A percentile compares a stretch with the other conserved stretches of the same genome.
phyloP scores from a whole-genome alignment of 306 rosid species.

The Calophaca sinica region DNA sequence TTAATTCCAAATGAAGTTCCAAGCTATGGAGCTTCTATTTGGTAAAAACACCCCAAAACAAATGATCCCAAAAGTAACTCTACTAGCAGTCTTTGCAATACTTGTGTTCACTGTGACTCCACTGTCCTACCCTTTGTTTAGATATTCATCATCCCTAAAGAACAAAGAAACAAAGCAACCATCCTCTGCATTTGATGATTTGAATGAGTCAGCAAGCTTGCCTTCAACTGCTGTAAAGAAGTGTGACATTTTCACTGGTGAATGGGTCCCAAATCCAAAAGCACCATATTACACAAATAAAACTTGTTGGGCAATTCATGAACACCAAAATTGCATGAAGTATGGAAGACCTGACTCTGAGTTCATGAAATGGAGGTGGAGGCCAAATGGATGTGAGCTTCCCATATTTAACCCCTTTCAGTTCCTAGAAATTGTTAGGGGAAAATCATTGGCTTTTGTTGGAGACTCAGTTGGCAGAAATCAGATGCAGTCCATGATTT shows the following conservation, averaged over 20 bases:
- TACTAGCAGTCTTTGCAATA: conserved; percentile 58
- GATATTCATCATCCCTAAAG: conserved; percentile 49
- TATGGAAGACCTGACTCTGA: conserved; percentile 85
- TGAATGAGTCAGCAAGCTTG: conserved; percentile 46
- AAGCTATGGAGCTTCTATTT: conserved; percentile 54
- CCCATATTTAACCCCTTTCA: conserved; percentile 82
- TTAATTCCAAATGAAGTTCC: conserved; percentile 61
- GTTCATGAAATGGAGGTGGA: conserved; percentile 90
- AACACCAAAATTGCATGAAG: conserved; percentile 88
- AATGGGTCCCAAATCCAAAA: conserved; percentile 82
- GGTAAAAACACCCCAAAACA: conserved; percentile 58
- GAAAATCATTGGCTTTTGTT: conserved; percentile 85
- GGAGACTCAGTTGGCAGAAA: conserved; percentile 97
- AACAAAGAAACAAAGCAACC: conserved; percentile 34
- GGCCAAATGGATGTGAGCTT: conserved; percentile 78
- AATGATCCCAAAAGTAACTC: conserved; percentile 59
- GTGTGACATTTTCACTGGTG: conserved; percentile 84
- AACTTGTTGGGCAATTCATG: conserved; percentile 89
- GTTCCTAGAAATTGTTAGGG: conserved; percentile 76
- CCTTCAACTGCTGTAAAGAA: conserved; percentile 45
- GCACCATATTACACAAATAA: conserved; percentile 83
- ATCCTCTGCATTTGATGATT: conserved; percentile 46
- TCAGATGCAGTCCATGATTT: conserved; percentile 85
- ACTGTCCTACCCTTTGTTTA: conserved; percentile 55
- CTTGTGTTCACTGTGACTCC: conserved; percentile 61